phyloP scores from a whole-genome alignment of 2,329 filamentous ascomycete species.

The Lachnellula cervina region DNA sequence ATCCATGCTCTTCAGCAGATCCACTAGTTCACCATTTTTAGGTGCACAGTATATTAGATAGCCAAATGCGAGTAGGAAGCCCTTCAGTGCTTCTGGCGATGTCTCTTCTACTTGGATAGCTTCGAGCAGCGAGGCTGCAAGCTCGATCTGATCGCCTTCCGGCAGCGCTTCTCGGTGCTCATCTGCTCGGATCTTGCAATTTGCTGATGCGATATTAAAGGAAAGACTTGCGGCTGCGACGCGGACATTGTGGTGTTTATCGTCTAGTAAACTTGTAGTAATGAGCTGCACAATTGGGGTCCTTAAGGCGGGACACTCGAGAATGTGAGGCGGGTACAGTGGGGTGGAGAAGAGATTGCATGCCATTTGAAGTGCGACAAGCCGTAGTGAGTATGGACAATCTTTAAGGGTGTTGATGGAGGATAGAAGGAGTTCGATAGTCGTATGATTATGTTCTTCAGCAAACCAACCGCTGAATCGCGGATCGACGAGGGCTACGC shows the following conservation, averaged over 20 bases:
- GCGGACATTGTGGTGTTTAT: constrained; percentile 66
- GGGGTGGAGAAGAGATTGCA: constrained; percentile 81
- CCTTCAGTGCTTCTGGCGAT: constrained; percentile 69
- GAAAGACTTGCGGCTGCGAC: constrained; percentile 78
- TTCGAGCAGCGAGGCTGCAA: constrained; percentile 76
- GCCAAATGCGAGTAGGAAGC: constrained; percentile 71
- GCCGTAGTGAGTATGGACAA: constrained; percentile 75
- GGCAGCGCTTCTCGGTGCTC: constrained; percentile 54
- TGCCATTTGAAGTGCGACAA: constrained; percentile 76
- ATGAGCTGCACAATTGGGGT: constrained; percentile 62
- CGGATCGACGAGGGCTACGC: constrained; percentile 70
- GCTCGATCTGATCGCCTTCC: constrained; percentile 70
- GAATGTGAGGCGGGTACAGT: constrained; percentile 62
- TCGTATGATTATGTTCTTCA: constrained; percentile 63
- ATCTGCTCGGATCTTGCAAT: constrained; percentile 60
- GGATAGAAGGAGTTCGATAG: constrained; percentile 56
- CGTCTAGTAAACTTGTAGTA: constrained; percentile 74
- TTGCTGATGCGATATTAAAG: constrained; percentile 73
- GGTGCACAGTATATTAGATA: constrained; percentile 68
- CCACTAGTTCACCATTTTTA: constrained; percentile 68
- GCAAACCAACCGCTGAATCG: constrained; percentile 79
- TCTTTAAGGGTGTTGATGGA: constrained; percentile 50
- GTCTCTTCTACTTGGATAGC: constrained; percentile 55
- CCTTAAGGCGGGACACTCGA: constrained; percentile 48
- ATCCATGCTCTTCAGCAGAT: constrained; percentile 74